Conservation (phyloP, 768 basidiomycete genomes). For the Mycena chlorophos region DNA sequence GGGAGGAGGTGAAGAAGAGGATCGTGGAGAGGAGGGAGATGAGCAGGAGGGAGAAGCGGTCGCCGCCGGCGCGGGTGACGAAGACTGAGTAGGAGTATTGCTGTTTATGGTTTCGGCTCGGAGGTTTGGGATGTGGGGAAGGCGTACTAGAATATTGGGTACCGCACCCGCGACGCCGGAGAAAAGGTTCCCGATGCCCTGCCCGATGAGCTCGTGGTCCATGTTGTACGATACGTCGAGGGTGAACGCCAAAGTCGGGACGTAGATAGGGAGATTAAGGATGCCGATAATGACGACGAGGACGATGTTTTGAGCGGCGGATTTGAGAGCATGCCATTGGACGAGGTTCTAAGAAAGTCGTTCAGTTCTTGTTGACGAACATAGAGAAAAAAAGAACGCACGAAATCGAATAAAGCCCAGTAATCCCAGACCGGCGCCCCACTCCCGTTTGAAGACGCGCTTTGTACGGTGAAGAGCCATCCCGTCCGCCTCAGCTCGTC, state of each 20-base stretch:
- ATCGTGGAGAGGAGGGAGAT: constrained; percentile 18
- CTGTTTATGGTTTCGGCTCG: neutral
- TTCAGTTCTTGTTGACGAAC: neutral
- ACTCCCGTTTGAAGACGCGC: constrained; percentile 7
- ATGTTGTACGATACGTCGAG: constrained; percentile 27
- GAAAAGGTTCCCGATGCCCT: constrained; percentile 25
- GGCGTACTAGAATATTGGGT: constrained; percentile 25
- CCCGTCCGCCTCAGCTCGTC: constrained; percentile 14
- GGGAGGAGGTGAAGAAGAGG: constrained; percentile 22
- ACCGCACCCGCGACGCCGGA: constrained; percentile 23
- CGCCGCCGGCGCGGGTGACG: constrained; percentile 26
- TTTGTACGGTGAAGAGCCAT: constrained; percentile 26
- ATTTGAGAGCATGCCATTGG: constrained; percentile 25
- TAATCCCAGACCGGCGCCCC: constrained; percentile 26
- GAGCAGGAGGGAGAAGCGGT: constrained; percentile 25
- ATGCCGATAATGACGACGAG: constrained; percentile 27
- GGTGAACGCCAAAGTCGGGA: constrained; percentile 25
- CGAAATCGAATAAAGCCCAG: constrained; percentile 27
- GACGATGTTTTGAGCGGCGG: constrained; percentile 23
- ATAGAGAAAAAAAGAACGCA: neutral
- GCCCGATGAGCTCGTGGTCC: constrained; percentile 28
- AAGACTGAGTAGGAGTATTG: constrained; percentile 25
- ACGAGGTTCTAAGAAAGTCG: constrained; percentile 13
- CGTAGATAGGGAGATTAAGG: constrained; percentile 27
- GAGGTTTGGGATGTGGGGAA: neutral